These are phyloP conservation scores for Bathelium albidoporum DNA, from an alignment of 495 filamentous ascomycete genomes.

Conservation along the genomic window DNA sequence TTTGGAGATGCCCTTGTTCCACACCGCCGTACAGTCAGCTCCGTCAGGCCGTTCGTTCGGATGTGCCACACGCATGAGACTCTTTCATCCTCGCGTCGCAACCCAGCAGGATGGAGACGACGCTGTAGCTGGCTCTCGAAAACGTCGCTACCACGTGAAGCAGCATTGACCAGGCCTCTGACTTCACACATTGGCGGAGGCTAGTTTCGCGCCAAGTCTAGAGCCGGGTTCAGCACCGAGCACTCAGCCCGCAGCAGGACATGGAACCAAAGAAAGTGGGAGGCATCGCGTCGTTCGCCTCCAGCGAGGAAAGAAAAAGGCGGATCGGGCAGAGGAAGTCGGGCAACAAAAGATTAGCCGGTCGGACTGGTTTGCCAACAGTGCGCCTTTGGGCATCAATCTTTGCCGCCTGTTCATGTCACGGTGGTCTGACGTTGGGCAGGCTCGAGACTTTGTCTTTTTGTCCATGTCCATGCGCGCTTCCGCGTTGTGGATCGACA, in stretches of 20 bases:
- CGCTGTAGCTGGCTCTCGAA: not conserved
- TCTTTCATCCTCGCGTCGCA: not conserved
- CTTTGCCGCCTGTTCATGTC: not conserved
- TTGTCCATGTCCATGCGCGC: not conserved
- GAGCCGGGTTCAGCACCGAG: too few relatives aligned
- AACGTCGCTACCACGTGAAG: not conserved
- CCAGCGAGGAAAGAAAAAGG: not conserved
- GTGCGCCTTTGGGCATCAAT: not conserved
- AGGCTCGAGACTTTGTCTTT: not conserved
- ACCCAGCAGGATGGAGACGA: not conserved
- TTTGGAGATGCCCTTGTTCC: not conserved
- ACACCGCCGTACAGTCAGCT: slow-evolving; percentile 2
- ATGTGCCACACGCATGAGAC: not conserved
- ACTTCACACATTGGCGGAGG: not conserved
- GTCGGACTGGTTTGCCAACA: not conserved
- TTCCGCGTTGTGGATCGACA: not conserved
- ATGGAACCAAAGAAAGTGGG: too few relatives aligned
- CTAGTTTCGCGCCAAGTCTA: not conserved
- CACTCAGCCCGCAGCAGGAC: too few relatives aligned
- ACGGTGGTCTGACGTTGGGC: not conserved
- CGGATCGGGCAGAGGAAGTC: not conserved
- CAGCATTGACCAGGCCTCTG: not conserved
- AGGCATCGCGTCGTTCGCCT: too few relatives aligned
- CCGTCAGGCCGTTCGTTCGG: not conserved
- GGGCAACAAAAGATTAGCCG: not conserved